Base-by-base conservation (phyloP, 1,139 yeast species). In the Diutina siamensis region DNA sequence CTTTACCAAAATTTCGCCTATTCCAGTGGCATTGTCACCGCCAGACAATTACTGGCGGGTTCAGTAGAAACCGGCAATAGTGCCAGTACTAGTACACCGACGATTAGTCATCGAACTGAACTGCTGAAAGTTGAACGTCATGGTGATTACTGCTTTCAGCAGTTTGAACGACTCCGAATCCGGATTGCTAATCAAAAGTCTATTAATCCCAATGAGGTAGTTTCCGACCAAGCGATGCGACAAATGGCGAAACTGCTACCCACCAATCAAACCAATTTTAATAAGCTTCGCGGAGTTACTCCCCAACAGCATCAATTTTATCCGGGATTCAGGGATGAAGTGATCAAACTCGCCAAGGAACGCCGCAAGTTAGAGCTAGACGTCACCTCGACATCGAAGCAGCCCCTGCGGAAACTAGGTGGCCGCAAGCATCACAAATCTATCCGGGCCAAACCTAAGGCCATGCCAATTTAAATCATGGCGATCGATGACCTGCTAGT, bases 21-120 rank as follows among this genome's bases (percentile, higher is more conserved):
- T 9, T 8, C 13, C 2, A 25, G 33, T 4, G 32, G 31, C 3
- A 17, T 38, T 25, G 42, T 38, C 32, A 38, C 42, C 32, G 42
- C 42, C n/a, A 27, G 42, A 9, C 33, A 22, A 25, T 17, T 38
- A 9, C 42, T 38, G 42, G 9, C 31, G 32, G 41, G 41, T 19
- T 22, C 31, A 22, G 19, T 10, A 10, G 40, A 4, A 12, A 12
- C 13, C 5, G 17, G 22, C 27, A 8, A 13, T 13, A 15, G 28
- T 15, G 40, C 5, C 40, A 4, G 21, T 35, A 21, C 22, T 19
- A 19, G 35, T 19, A 15, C 35, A 9, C 19, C 15, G 12, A 2
- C 36, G 18, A 13, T n/a, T 21, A 21, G 7, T 21, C 2, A 17
- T 21, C 13, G 2, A 4, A 7, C 34, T 8, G 34, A 17, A 18